Base-by-base conservation (phyloP, 208 protist species). In the Leishmania martiniquensis region DNA sequence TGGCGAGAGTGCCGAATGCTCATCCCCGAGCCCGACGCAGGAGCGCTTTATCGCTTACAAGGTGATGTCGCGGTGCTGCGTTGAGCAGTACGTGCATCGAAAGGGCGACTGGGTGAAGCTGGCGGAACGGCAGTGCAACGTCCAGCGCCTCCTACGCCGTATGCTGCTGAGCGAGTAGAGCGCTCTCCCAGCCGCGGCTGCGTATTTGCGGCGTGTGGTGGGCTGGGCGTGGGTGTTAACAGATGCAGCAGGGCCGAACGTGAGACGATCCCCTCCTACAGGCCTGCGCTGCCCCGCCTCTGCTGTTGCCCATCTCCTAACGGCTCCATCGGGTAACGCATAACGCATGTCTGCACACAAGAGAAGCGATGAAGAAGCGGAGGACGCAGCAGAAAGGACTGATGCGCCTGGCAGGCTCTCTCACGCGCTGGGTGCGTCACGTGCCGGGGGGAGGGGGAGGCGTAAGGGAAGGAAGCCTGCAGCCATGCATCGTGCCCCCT, bases 41-140 rank as follows among this genome's bases (percentile, higher is more conserved):
- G 69, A 86, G 60, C 86, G 86, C 39, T 92, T 91, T 74, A 89
- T 96, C 44, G 78, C 87, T 4, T 86, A 85, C 29, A 96, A 98
- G 81, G 90, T 98, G n/a, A 87, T 96, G 75, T 80, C 78, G n/a
- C 92, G 91, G 82, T 96, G 91, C 77, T 95, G 87, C 70, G 94
- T 98, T 39, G 92, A 98, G 87, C 88, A 96, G 77, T 96, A 97
- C 86, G 78, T 93, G 32, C 89, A 96, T 62, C 89, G 94, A 37
- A 87, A 82, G 49, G 93, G 96, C 12, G 94, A 98, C 63, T 98
- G 94, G 93, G 15, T 22, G 37, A 95, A 95, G 75, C 66, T 92
- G 57, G 94, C 93, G 39, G 66, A 87, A 71, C 92, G 91, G 52
- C 91, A 96, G 75, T 89, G 81, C 42, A 92, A 95, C 80, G 90